These are phyloP conservation scores for Russula olivacea DNA, from an alignment of 768 basidiomycete species.

Conservation along the genomic window DNA sequence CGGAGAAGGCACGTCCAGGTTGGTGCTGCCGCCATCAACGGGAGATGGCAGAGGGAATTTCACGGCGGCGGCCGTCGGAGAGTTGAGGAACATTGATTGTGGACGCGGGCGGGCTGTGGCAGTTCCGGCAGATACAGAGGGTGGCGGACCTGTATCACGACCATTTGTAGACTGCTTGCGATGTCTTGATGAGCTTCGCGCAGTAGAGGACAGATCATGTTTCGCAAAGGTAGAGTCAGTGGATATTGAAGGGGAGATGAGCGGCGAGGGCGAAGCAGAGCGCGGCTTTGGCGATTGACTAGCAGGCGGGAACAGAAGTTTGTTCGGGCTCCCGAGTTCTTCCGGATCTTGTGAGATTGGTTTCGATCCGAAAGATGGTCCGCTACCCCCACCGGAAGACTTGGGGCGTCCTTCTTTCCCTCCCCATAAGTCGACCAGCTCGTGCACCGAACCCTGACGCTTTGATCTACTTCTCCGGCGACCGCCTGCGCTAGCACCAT, in stretches of 20 bases:
- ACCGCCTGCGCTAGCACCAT: conserved; percentile 26
- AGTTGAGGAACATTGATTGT: conserved; percentile 76
- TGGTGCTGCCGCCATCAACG: conserved; percentile 17
- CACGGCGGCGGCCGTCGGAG: conserved; percentile 40
- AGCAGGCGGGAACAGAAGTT: conserved; percentile 6
- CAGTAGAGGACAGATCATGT: not conserved
- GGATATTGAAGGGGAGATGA: conserved; percentile 13
- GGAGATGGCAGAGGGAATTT: conserved; percentile 19
- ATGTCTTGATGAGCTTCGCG: conserved; percentile 6
- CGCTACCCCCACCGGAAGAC: not conserved
- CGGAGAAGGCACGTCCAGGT: conserved; percentile 42
- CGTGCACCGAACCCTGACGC: conserved; percentile 78
- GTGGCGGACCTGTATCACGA: conserved; percentile 11
- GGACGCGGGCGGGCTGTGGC: conserved; percentile 43
- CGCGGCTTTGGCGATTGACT: conserved; percentile 9
- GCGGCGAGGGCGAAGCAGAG: conserved; percentile 20
- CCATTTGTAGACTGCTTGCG: conserved; percentile 21
- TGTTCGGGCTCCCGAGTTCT: not conserved
- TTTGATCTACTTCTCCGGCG: conserved; percentile 37
- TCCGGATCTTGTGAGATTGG: conserved; percentile 9
- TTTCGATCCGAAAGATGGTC: not conserved
- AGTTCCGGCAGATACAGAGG: conserved; percentile 1
- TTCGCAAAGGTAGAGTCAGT: conserved; percentile 4
- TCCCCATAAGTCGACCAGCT: conserved; percentile 74
- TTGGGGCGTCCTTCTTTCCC: conserved; percentile 36